Conservation (phyloP, 2,329 filamentous ascomycete species). For the Diaporthe batatas region DNA sequence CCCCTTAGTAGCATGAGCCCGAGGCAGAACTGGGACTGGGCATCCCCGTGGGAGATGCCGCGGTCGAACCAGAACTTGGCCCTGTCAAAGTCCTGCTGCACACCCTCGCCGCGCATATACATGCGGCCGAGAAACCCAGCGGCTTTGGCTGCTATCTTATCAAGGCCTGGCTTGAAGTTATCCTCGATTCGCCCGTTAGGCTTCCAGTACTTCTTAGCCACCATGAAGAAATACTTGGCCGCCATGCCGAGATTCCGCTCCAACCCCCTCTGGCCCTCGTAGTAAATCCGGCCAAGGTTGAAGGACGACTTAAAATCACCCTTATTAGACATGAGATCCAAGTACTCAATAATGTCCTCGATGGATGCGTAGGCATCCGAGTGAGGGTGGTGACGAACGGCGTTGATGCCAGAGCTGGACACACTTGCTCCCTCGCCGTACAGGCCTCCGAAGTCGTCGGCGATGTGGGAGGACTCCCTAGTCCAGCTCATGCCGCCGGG, state of each 20-base stretch:
- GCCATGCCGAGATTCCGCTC: constrained; percentile 80
- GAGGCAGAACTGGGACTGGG: constrained; percentile 86
- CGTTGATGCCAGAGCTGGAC: constrained; percentile 87
- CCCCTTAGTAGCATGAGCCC: constrained; percentile 88
- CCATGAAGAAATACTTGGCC: constrained; percentile 83
- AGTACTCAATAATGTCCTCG: constrained; percentile 94
- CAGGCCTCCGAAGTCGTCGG: constrained; percentile 90
- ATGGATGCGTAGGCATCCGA: constrained; percentile 88
- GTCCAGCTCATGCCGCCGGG: constrained; percentile 86
- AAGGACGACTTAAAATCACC: constrained; percentile 90
- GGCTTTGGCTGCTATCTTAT: constrained; percentile 84
- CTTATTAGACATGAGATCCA: constrained; percentile 90
- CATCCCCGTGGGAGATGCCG: constrained; percentile 80
- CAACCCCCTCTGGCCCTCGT: constrained; percentile 84
- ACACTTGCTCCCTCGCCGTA: constrained; percentile 96
- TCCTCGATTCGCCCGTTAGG: constrained; percentile 81
- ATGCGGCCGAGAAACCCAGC: constrained; percentile 91
- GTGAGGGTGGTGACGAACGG: constrained; percentile 77
- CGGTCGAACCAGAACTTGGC: constrained; percentile 88
- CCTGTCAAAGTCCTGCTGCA: constrained; percentile 81
- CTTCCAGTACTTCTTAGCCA: constrained; percentile 85
- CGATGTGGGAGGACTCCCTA: constrained; percentile 84
- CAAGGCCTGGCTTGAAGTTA: constrained; percentile 77
- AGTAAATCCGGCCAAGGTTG: constrained; percentile 86
- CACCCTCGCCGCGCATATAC: constrained; percentile 89